These are phyloP conservation scores for Ascochyta pisi DNA, from an alignment of 2,329 filamentous ascomycete genomes.

Conservation along the genomic window DNA sequence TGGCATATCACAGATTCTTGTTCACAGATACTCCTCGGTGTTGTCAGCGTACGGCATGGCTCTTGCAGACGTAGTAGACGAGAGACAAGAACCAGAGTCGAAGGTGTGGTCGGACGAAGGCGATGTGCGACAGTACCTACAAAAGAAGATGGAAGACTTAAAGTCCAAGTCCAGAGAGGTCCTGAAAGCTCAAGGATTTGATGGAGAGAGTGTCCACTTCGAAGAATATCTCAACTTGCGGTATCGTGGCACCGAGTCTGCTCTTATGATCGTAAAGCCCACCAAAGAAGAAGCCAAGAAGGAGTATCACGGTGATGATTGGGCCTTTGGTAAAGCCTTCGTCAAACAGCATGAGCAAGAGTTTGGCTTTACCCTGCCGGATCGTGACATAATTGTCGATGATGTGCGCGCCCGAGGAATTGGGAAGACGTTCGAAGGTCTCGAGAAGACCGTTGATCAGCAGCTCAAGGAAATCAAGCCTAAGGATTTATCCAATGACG, in stretches of 20 bases:
- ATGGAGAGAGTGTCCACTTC: slow-evolving; percentile 75
- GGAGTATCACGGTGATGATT: slow-evolving; percentile 69
- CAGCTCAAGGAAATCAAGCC: slow-evolving; percentile 75
- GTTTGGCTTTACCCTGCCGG: slow-evolving; percentile 86
- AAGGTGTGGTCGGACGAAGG: slow-evolving; percentile 65
- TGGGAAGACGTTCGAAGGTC: slow-evolving; percentile 82
- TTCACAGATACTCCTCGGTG: slow-evolving; percentile 88
- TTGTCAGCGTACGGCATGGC: slow-evolving; percentile 93
- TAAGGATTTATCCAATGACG: slow-evolving; percentile 61
- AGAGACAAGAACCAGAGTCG: slow-evolving; percentile 79
- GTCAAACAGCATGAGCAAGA: slow-evolving; percentile 88
- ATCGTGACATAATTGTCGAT: slow-evolving; percentile 87
- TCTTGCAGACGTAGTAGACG: slow-evolving; percentile 89
- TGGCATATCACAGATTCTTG: slow-evolving; percentile 82
- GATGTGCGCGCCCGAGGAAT: slow-evolving; percentile 89
- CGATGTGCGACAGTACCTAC: slow-evolving; percentile 67
- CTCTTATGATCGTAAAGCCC: slow-evolving; percentile 86
- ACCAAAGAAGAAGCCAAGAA: slow-evolving; percentile 65
- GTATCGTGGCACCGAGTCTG: slow-evolving; percentile 88
- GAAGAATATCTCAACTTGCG: slow-evolving; percentile 95
- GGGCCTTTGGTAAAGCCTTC: slow-evolving; percentile 86
- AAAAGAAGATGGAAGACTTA: slow-evolving; percentile 77
- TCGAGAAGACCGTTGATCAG: slow-evolving; percentile 82
- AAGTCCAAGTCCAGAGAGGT: slow-evolving; percentile 75
- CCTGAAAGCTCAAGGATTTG: slow-evolving; percentile 80